Percentiles rank a stretch among this genome's conserved stretches.
Evolutionary conservation across 2,329 filamentous ascomycete species (phyloP).

Genomic region (Stemphylium lycopersici): DNA sequence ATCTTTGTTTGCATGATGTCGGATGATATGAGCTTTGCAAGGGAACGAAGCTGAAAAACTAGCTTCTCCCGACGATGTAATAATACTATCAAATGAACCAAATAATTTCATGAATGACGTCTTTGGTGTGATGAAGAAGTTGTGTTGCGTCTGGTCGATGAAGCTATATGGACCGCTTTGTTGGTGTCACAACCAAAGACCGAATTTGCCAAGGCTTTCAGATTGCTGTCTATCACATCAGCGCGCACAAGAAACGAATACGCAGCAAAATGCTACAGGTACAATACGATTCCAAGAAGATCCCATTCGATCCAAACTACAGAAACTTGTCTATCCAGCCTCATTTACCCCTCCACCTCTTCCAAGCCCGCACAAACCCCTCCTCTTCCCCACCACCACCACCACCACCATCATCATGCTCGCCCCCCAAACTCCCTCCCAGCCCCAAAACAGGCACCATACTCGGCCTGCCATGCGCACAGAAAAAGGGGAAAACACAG

Average conservation of each 20-base stretch:
- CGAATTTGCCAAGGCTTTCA: too few relatives aligned
- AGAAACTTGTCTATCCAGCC: too few relatives aligned
- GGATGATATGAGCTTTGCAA: slow-evolving; percentile 28
- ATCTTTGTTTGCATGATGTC: slow-evolving; percentile 28
- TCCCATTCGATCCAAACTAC: too few relatives aligned
- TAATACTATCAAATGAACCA: slow-evolving; percentile 30
- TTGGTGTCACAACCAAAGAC: too few relatives aligned
- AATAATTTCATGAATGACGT: slow-evolving; percentile 10
- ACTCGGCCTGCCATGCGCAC: slow-evolving; percentile 72
- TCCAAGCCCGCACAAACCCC: slow-evolving; percentile 7
- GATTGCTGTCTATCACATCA: too few relatives aligned
- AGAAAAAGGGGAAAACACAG: slow-evolving; percentile 80
- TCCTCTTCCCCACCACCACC: background rate
- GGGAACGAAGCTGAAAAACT: slow-evolving; percentile 25
- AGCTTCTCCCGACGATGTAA: slow-evolving; percentile 37
- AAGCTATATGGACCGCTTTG: too few relatives aligned
- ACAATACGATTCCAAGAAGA: too few relatives aligned
- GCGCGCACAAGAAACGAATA: too few relatives aligned
- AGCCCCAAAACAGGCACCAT: slow-evolving; percentile 55
- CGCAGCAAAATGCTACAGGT: too few relatives aligned
- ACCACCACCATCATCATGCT: background rate
- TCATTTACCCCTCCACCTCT: background rate
- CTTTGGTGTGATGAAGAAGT: background rate
- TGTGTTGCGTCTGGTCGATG: background rate
- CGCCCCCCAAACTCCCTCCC: background rate